Evolutionary conservation across 2,329 filamentous ascomycete genomes (phyloP), one percentile per base, ranked within the genome.

Genomic region (Ceratocystis alfenasii): DNA sequence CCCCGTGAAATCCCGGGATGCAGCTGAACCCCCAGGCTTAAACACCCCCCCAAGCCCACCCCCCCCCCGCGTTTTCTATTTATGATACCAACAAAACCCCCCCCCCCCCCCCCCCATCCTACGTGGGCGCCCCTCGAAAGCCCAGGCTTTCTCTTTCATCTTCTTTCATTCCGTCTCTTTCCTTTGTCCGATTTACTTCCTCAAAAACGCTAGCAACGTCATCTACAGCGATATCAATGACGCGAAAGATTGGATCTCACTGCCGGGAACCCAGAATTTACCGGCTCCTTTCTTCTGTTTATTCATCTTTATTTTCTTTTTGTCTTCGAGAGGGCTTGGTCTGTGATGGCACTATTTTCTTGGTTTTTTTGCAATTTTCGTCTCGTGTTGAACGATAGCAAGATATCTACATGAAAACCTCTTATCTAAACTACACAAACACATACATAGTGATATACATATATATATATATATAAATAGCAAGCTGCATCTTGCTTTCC

Each of bases 261-360:
- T 8, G 20, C 55, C 55, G 55, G 55, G 55, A 59, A 59, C 55
- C 55, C 55, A 59, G 55, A 59, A 28, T 59, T 28, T 59, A 59
- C 55, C 55, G 55, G 25, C 55, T 59, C 55, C 55, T 20, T 48
- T 63, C 61, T 63, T 59, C 22, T 63, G 46, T 63, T 48, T 50
- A 10, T 63, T 63, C 20, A 15, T 62, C 17, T 28, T 62, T 5
- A 20, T n/a, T 41, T 50, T 50, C n/a, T 36, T 20, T 30, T n/a
- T 50, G 41, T 63, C 25, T 63, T 30, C 15, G 28, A 41, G 46
- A 7, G 46, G 44, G 61, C 15, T 50, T 63, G 44, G 22, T 57
- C 17, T 36, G 20, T 50, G 36, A 50, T 45, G 17, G 25, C 15
- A 30, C 25, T 7, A 22, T 48, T 22, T 50, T 61, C 7, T 65